Base-by-base conservation (phyloP, 2,329 filamentous ascomycete genomes). In the Hirsutella rhossiliensis region DNA sequence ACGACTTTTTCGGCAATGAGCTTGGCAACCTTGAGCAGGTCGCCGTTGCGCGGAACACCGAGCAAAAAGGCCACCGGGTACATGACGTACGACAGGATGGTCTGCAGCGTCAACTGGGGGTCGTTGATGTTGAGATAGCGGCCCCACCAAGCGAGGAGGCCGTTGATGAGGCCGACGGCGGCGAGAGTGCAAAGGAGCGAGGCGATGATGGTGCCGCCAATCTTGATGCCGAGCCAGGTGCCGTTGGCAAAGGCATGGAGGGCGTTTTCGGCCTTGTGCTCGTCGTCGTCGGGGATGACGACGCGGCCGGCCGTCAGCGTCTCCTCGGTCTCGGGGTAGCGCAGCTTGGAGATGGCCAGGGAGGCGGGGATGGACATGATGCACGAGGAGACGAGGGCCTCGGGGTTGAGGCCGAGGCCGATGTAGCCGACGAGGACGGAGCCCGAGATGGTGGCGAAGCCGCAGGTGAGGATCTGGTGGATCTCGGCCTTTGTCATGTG, bases 281-380 rank as follows among this genome's bases (percentile, higher is more conserved):
- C 82, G 7, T 82, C 76, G 43, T 89, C 82, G 29, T 92, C 82
- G 3, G 87, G 87, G 23, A 94, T 76, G 37, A 90, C 79, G 28
- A 92, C 82, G 17, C 80, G 78, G 45, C 87, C 87, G 5, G 85
- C 82, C 0, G 88, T 95, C 31, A 94, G 70, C 0, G 87, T 85
- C 63, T 90, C 84, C 62, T 94, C 87, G 3, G 79, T 82, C 66
- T 95, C 89, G 3, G 89, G 89, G 61, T 84, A 95, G 45, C 89
- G 83, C 55, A 95, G 73, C 68, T 95, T 95, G 50, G 84, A 90
- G 48, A 92, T 81, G 42, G 88, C 88, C 13, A 96, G 73, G 4
- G 87, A 94, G 1, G 88, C 88, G 0, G 89, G 89, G 50, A 95
- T 95, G 54, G 84, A 89, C 89, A 96, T 96, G 61, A 95, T 88